Percentiles rank a stretch among this genome's conserved stretches.
These are phyloP conservation scores for Saturnispora sanitii DNA, from an alignment of 805 yeast genomes.

Conservation along the genomic window DNA sequence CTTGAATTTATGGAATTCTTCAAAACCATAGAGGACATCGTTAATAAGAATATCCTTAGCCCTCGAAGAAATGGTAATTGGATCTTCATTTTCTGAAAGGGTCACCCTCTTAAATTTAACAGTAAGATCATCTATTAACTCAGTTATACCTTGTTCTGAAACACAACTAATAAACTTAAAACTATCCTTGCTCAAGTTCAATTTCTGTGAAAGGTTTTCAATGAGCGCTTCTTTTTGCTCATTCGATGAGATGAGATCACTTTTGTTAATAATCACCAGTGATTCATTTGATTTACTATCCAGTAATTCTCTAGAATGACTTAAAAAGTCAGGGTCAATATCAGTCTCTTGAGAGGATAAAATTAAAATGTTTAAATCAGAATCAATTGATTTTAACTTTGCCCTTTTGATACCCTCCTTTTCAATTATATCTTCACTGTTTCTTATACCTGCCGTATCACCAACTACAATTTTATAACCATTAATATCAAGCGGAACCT, in stretches of 20 bases:
- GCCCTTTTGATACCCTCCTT: constrained; percentile 77
- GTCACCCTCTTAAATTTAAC: constrained; percentile 40
- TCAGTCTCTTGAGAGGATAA: constrained; percentile 33
- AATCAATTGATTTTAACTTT: constrained; percentile 40
- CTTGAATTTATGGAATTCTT: constrained; percentile 45
- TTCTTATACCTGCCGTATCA: constrained; percentile 89
- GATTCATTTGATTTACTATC: constrained; percentile 17
- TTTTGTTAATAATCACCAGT: constrained; percentile 48
- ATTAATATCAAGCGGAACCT: constrained; percentile 66
- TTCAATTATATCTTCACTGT: constrained; percentile 34
- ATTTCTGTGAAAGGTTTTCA: constrained; percentile 14
- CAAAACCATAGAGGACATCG: constrained; percentile 69
- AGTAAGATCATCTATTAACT: constrained; percentile 35
- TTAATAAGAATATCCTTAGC: constrained; percentile 63
- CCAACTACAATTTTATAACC: constrained; percentile 81
- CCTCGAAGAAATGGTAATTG: constrained; percentile 64
- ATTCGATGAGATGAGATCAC: constrained; percentile 33
- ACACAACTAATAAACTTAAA: constrained; percentile 54
- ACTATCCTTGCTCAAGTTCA: constrained; percentile 19
- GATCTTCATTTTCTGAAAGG: constrained; percentile 43
- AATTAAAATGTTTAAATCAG: constrained; percentile 65
- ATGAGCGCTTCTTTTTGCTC: constrained; percentile 14
- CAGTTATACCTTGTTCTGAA: constrained; percentile 38
- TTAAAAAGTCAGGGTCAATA: constrained; percentile 30
- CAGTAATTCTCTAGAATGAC: constrained; percentile 28